Evolutionary conservation across 208 protist genomes (phyloP).

Genomic region (Leishmania lainsoni): DNA sequence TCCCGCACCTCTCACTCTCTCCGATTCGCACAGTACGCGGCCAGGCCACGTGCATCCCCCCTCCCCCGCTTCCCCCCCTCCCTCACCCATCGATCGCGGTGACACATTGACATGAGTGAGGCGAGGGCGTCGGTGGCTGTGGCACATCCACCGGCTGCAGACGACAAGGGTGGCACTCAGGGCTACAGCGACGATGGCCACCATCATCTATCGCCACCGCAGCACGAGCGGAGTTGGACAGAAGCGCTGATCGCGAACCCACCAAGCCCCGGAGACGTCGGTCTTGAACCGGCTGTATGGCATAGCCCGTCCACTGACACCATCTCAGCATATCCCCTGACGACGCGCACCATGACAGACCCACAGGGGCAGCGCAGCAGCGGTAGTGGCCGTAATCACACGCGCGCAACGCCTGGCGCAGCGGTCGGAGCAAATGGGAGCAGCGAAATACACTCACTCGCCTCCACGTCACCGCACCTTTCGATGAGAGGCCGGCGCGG

Average conservation of each 20-base stretch:
- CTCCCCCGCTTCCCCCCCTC: conserved; percentile 2
- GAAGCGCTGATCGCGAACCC: conserved; percentile 7
- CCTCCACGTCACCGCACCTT: neutral
- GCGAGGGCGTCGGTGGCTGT: neutral
- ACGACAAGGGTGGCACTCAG: neutral
- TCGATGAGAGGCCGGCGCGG: neutral
- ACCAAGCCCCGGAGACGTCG: conserved; percentile 26
- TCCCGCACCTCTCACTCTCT: neutral
- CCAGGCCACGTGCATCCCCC: neutral
- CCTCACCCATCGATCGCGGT: neutral
- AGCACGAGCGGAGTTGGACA: neutral
- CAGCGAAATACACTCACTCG: neutral
- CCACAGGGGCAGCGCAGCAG: neutral
- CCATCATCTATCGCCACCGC: neutral
- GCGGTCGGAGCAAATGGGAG: too few relatives aligned
- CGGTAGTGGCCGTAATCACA: neutral
- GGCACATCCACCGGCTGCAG: neutral
- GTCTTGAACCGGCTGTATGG: conserved; percentile 1
- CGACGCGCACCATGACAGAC: neutral
- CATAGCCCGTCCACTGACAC: neutral
- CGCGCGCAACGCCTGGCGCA: neutral
- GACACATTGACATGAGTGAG: conserved; percentile 7
- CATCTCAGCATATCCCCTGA: neutral
- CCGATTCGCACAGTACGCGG: neutral
- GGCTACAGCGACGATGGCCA: neutral